Evolutionary conservation across 129 eudicot genomes (phyloP), one percentile per base, ranked within the genome.

Genomic region (Solidago caesia): DNA sequence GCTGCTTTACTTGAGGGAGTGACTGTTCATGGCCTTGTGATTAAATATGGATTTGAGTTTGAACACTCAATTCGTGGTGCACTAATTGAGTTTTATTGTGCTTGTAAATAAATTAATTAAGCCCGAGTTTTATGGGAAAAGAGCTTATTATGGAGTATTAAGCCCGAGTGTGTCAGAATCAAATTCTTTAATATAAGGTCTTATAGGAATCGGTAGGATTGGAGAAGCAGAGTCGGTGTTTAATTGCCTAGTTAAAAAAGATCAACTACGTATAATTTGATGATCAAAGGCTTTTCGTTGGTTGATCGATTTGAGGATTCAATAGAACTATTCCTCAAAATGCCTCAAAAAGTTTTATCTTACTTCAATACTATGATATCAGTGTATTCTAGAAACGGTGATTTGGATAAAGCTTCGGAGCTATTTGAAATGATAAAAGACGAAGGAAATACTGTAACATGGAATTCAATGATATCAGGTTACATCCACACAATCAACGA

Each of bases 401-500:
- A 91, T 53, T 16, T 91, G 49, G 63, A 84, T 70, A 88, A 86
- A 82, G 95, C 92, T 60, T 72, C 82, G 77, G 87, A 84, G 68
- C 87, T 91, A 53, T 91, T 91, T 72, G 89, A 88, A 65, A 65
- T 64, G 76, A 65, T 74, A 4, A 84, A 86, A 71, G 85, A 77
- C 73, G 85, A 88, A 78, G 70, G 85, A 51, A 64, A 80, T 66
- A 77, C 86, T 13, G 82, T 86, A 15, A 84, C 91, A 8, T 91
- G 95, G 97, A 91, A 88, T 66, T 84, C 97, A 43, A 80, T 91
- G 89, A 91, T 91, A 44, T 85, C 97, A 2, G 95, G 95, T 56
- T 84, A 64, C 75, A 84, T 82, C 68, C 82, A 82, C 68, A 84
- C 82, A n/a, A n/a, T n/a, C n/a, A 72, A 59, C 82, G 68, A 59